Base-by-base conservation (phyloP, 768 basidiomycete genomes). In the Scleroderma bovista region DNA sequence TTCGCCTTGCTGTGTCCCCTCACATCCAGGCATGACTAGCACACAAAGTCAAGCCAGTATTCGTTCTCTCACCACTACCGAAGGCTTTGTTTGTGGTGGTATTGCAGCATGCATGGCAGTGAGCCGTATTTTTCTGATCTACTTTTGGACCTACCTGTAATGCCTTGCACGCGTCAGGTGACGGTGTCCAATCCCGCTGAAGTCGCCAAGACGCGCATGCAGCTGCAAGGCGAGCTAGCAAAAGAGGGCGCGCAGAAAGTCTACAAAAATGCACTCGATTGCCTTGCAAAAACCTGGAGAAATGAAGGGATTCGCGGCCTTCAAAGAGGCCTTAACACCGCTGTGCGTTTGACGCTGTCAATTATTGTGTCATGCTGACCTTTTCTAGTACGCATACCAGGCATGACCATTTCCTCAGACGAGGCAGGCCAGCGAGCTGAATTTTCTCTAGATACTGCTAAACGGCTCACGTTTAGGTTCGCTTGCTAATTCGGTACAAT, bases 161-260 rank as follows among this genome's bases (percentile, higher is more conserved):
- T n/a, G n/a, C n/a, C 12, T n/a, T 42, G 24, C 29, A 17, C 12
- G 1, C 32, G 9, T n/a, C 58, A 90, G 88, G 86, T 90, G 44
- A 88, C 88, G 8, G 70, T 89, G 48, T 88, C 86, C 5, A 89
- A 89, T 56, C 83, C 85, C 12, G 84, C 83, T 5, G 86, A 86
- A 58, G 63, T 69, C 19, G 88, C 89, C 40, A 98, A 98, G 70
- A 98, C 96, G 37, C 86, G 95, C 48, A 71, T 99, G 45, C 96
- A 99, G 66, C 78, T 99, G 22, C 93, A 98, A 63, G 96, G 95
- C 22, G 96, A 98, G 67, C 80, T 99, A 11, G 82, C 88, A 31
- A 92, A 86, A 61, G 76, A 69, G 7, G 81, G 85, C 9, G 76
- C 75, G 15, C 55, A 66, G 56, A 88, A 82, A 62, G 89, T 97